Percentiles rank a stretch among this genome's conserved stretches.
These are phyloP conservation scores for Cutaneotrichosporon arboriforme DNA, from an alignment of 1,284 basidiomycete species.

Conservation along the genomic window DNA sequence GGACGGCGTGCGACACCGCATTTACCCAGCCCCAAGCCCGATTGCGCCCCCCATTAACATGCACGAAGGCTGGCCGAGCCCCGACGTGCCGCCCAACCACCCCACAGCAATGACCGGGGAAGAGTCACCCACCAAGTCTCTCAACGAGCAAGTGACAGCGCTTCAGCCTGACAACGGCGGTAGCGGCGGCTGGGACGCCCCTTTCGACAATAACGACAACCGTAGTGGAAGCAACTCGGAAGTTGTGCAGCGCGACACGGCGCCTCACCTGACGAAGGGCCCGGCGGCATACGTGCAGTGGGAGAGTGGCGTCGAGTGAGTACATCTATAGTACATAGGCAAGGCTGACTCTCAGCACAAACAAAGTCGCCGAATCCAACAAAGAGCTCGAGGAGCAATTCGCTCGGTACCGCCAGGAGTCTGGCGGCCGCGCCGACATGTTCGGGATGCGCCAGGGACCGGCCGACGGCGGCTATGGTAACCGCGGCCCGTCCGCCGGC, in stretches of 20 bases:
- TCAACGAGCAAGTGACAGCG: neutral
- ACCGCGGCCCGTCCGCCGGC: neutral
- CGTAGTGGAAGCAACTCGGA: too few species aligned
- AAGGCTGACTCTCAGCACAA: neutral
- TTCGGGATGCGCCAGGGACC: neutral
- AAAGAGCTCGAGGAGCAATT: constrained; percentile 3
- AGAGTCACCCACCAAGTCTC: neutral
- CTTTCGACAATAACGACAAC: neutral
- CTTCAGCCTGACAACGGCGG: neutral
- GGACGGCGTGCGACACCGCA: constrained; percentile 20
- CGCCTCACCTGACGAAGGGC: too few species aligned
- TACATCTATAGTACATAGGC: neutral
- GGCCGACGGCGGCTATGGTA: constrained; percentile 2
- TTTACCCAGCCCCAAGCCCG: constrained; percentile 32
- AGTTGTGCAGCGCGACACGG: too few species aligned
- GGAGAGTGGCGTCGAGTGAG: neutral
- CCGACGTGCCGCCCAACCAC: neutral
- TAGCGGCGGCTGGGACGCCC: neutral
- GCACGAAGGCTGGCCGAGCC: constrained; percentile 27
- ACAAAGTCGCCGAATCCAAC: neutral
- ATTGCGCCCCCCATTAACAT: constrained; percentile 20
- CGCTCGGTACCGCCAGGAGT: neutral
- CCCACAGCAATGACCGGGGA: too few species aligned
- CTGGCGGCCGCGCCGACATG: neutral
- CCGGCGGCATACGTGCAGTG: neutral